These are phyloP conservation scores for Alternaria longipes DNA, from an alignment of 2,329 filamentous ascomycete genomes.

Conservation along the genomic window DNA sequence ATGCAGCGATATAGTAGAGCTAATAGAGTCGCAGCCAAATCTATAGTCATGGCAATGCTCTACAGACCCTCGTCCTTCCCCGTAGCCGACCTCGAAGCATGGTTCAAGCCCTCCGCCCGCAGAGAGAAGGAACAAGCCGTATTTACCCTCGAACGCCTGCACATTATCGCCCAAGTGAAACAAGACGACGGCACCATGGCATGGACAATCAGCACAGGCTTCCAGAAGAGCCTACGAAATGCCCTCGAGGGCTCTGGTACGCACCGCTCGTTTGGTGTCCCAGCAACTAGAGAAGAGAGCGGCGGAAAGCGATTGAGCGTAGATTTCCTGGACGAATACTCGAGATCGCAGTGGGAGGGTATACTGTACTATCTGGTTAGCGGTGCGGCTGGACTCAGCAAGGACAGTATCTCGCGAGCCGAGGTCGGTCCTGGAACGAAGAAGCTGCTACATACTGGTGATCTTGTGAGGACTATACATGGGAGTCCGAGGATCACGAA, in stretches of 20 bases:
- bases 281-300: slow-evolving; percentile 71
- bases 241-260: slow-evolving; percentile 87
- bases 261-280: slow-evolving; percentile 90
- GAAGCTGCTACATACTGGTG: slow-evolving; percentile 79
- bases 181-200: slow-evolving; percentile 69
- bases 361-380: slow-evolving; percentile 96
- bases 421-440: slow-evolving; percentile 73
- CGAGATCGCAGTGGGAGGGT: slow-evolving; percentile 90
- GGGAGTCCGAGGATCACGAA: slow-evolving; percentile 80
- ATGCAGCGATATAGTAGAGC: background rate
- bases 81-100: slow-evolving; percentile 81
- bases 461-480: slow-evolving; percentile 73
- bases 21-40: slow-evolving; percentile 73
- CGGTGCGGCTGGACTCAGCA: slow-evolving; percentile 63
- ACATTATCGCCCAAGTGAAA: slow-evolving; percentile 75
- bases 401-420: slow-evolving; percentile 56
- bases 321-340: slow-evolving; percentile 82
- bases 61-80: slow-evolving; percentile 86
- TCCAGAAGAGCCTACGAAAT: slow-evolving; percentile 82
- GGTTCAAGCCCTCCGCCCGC: slow-evolving; percentile 77
- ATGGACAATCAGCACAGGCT: slow-evolving; percentile 81
- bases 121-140: slow-evolving; percentile 86
- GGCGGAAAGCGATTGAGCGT: slow-evolving; percentile 72
- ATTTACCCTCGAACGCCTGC: slow-evolving; percentile 81
- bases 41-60: slow-evolving; percentile 92